Evolutionary conservation across 2,329 filamentous ascomycete species (phyloP).

Genomic region (Huntiella savannae): DNA sequence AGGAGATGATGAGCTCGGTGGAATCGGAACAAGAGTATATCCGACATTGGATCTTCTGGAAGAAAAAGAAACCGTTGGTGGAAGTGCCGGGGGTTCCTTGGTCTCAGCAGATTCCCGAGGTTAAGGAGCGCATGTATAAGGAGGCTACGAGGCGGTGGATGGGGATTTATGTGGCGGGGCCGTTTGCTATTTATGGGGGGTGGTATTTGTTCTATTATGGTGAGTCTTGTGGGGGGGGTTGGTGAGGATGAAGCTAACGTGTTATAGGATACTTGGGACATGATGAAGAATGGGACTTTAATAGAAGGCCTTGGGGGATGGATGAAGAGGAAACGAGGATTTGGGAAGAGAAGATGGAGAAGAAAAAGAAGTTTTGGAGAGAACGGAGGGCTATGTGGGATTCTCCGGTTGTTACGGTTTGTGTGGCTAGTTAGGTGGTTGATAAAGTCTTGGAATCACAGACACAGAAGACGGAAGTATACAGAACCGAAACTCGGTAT

Average conservation of each 20-base stretch:
- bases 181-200: constrained; percentile 7
- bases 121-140: constrained; percentile 10
- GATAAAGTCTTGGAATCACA: background rate
- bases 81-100: constrained; percentile 3
- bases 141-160: constrained; percentile 9
- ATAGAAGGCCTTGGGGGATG: background rate
- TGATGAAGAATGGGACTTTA: background rate
- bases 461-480: too few relatives aligned
- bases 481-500: too few relatives aligned
- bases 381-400: constrained; percentile 1
- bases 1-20: background rate
- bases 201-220: constrained; percentile 7
- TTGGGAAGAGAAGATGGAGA: background rate
- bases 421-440: background rate
- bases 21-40: background rate
- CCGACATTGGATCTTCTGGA: background rate
- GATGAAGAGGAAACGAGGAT: background rate
- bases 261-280: constrained; percentile 1
- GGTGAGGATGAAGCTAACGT: background rate
- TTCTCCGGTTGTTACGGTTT: background rate
- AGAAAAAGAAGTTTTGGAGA: background rate
- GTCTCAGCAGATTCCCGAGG: constrained; percentile 7
- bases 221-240: background rate
- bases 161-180: constrained; percentile 7
- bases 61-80: constrained; percentile 1